These are phyloP conservation scores for Noccaea caerulescens DNA, from an alignment of 345 rosid genomes.

Conservation along the genomic window DNA sequence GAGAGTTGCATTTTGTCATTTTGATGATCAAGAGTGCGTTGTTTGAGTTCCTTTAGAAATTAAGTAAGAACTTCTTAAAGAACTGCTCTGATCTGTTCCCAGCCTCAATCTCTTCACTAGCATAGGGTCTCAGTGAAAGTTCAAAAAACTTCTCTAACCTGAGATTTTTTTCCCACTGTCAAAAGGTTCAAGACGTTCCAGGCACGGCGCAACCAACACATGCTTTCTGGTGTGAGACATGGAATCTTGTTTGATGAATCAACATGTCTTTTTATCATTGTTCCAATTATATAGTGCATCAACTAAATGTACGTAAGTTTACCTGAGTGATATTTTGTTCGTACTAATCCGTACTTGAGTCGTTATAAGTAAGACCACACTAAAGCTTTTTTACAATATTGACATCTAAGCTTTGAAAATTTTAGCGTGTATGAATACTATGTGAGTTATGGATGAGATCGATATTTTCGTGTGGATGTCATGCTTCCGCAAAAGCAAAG, in stretches of 20 bases:
- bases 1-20: not conserved
- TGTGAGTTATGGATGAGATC: slow-evolving; percentile 40
- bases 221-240: slow-evolving; percentile 17
- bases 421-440: slow-evolving; percentile 15
- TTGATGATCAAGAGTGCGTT: slow-evolving; percentile 1
- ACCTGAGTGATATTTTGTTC: slow-evolving; percentile 14
- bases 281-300: not conserved
- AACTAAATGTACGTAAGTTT: slow-evolving; percentile 24
- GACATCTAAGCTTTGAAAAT: slow-evolving; percentile 18
- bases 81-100: slow-evolving; percentile 1
- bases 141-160: slow-evolving; percentile 10
- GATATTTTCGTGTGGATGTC: slow-evolving; percentile 33
- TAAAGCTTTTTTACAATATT: slow-evolving; percentile 27
- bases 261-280: slow-evolving; percentile 21
- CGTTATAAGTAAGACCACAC: slow-evolving; percentile 17
- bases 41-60: slow-evolving; percentile 1
- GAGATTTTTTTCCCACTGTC: slow-evolving; percentile 10
- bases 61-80: not conserved
- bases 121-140: not conserved
- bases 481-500: slow-evolving; percentile 34
- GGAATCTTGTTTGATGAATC: slow-evolving; percentile 6
- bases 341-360: slow-evolving; percentile 25
- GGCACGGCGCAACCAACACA: not conserved
- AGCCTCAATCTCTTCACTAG: slow-evolving; percentile 6
- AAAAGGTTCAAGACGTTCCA: not conserved